Evolutionary conservation across 305 asterid species (phyloP), one percentile per base, ranked within the genome.

Genomic region (Rubia peregrina): DNA sequence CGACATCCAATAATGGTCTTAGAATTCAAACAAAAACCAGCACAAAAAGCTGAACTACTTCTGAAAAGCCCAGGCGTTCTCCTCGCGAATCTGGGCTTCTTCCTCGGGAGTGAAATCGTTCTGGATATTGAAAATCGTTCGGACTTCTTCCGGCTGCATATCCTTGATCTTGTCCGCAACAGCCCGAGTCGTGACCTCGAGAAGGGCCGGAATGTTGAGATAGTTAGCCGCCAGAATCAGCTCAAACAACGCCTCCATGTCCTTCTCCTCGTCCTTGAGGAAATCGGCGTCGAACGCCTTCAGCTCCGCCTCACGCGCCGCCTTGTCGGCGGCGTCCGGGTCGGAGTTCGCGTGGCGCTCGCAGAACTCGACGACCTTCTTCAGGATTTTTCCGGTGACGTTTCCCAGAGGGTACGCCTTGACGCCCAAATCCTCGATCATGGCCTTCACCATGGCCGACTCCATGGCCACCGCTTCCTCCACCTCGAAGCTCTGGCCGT

Each of bases 31-130:
- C 1, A 48, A 48, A 7, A 42, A 1, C 3, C 3, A 4, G 14
- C n/a, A 46, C 38, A 33, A 33, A 44, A 44, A 44, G 7, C 13
- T 0, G 11, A 6, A 53, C 2, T 21, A 33, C n/a, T 44, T 36
- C 12, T 63, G 26, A 14, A 63, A 63, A 14, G 68, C 48, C 68
- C 68, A 63, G 13, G 19, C 48, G 12, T 63, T 63, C 68, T 40
- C 68, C 26, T 9, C 42, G 14, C 68, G 68, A 16, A 63, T 5
- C 49, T 63, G 4, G 26, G 41, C 49, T 36, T 63, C 68, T 63
- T 63, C 49, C 49, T 63, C 49, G 24, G 21, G 48, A 1, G 68
- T 38, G 7, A 63, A 63, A 61, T 61, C 66, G 26, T 61, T 61
- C 22, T 12, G 6, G 19, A 61, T 30, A 0, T 5, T 30, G 66